These are phyloP conservation scores for Vachellia pachyceras DNA, from an alignment of 306 rosid genomes.

Conservation along the genomic window DNA sequence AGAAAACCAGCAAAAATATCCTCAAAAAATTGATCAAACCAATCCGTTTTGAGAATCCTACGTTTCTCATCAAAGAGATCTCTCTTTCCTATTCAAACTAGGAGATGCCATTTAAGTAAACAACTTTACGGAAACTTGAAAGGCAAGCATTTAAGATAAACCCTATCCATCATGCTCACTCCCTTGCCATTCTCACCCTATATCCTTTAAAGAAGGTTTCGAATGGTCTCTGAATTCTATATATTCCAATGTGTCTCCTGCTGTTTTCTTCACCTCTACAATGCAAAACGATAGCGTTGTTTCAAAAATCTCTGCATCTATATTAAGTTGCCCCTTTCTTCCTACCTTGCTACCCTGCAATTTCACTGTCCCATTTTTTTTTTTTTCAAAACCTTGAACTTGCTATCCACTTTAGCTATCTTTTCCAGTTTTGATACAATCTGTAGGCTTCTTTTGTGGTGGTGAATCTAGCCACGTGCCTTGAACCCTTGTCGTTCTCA, in stretches of 20 bases:
- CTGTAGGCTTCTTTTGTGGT: slow-evolving; percentile 48
- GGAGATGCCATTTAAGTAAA: background rate
- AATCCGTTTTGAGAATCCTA: background rate
- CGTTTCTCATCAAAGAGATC: background rate
- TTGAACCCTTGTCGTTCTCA: slow-evolving; percentile 45
- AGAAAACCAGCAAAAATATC: background rate
- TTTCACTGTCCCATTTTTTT: slow-evolving; percentile 58
- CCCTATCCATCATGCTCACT: slow-evolving; percentile 32
- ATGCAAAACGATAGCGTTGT: slow-evolving; percentile 61
- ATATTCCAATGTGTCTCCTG: slow-evolving; percentile 73
- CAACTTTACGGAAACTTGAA: background rate
- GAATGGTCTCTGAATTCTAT: slow-evolving; percentile 51
- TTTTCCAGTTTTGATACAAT: slow-evolving; percentile 68
- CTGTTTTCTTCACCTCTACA: slow-evolving; percentile 70
- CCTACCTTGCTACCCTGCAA: slow-evolving; percentile 61
- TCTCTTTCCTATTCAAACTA: background rate
- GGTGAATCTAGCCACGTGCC: slow-evolving; percentile 43
- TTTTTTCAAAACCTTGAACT: slow-evolving; percentile 53
- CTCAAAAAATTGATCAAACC: background rate
- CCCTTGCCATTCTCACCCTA: slow-evolving; percentile 70
- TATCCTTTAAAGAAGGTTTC: slow-evolving; percentile 61
- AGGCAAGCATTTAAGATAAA: background rate
- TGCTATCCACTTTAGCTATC: slow-evolving; percentile 53
- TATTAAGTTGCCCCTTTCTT: slow-evolving; percentile 54
- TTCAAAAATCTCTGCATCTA: slow-evolving; percentile 78